These are phyloP conservation scores for Rhynchosporium secalis DNA, from an alignment of 2,329 filamentous ascomycete species.

Conservation along the genomic window DNA sequence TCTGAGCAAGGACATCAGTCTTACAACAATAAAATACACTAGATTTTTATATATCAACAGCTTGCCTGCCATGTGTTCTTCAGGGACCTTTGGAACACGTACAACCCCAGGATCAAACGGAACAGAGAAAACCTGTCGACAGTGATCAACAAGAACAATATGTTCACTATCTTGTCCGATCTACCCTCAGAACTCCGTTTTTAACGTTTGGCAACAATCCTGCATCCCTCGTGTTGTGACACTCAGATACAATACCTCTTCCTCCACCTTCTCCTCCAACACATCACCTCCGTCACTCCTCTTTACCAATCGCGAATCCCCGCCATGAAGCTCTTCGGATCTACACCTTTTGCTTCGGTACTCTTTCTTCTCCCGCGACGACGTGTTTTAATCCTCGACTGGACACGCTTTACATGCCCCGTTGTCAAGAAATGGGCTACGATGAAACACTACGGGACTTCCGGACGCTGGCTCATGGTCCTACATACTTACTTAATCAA, in stretches of 20 bases:
- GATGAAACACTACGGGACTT: slow-evolving; percentile 45
- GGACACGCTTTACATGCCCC: slow-evolving; percentile 38
- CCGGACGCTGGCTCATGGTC: slow-evolving; percentile 39
- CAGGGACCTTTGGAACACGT: background rate
- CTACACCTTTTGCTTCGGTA: slow-evolving; percentile 43
- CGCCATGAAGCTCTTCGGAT: slow-evolving; percentile 44
- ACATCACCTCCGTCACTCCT: slow-evolving; percentile 45
- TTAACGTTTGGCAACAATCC: slow-evolving; percentile 35
- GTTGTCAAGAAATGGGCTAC: slow-evolving; percentile 41
- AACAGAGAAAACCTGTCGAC: slow-evolving; percentile 17
- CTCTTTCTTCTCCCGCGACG: slow-evolving; percentile 33
- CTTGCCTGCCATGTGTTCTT: background rate
- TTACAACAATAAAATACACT: background rate
- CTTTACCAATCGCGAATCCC: slow-evolving; percentile 46
- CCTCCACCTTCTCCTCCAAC: slow-evolving; percentile 43
- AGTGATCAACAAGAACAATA: slow-evolving; percentile 13
- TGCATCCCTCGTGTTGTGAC: slow-evolving; percentile 32
- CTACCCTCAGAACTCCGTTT: slow-evolving; percentile 37
- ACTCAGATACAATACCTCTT: slow-evolving; percentile 41
- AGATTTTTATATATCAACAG: background rate
- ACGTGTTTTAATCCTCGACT: slow-evolving; percentile 37
- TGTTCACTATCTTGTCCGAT: slow-evolving; percentile 33
- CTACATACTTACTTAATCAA: slow-evolving; percentile 38
- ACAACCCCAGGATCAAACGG: background rate
- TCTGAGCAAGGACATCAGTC: background rate